These are phyloP conservation scores for Paramyrothecium roridum DNA, from an alignment of 2,329 filamentous ascomycete genomes.

Conservation along the genomic window DNA sequence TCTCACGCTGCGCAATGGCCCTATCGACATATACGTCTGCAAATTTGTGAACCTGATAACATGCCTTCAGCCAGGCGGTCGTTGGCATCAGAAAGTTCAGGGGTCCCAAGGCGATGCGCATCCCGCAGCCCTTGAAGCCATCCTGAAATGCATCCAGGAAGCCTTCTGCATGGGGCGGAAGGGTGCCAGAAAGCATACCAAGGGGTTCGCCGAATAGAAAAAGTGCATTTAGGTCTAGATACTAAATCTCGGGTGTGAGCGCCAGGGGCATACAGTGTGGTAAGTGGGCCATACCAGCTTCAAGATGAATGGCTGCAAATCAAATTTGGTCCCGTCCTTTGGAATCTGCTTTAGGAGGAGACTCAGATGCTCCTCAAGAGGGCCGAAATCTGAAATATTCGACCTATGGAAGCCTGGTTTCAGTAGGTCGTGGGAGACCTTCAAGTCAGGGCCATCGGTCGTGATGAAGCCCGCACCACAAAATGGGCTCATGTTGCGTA, in stretches of 20 bases:
- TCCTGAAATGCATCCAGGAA: background rate
- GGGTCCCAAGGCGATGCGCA: background rate
- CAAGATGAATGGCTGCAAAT: background rate
- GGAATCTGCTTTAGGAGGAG: background rate
- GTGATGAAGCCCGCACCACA: background rate
- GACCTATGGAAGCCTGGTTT: constrained; percentile 1
- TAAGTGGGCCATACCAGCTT: background rate
- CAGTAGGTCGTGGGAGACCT: background rate
- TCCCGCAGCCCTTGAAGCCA: background rate
- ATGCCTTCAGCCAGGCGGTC: background rate
- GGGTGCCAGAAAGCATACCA: background rate
- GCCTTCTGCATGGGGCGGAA: background rate
- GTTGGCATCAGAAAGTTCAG: background rate
- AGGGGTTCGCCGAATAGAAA: background rate
- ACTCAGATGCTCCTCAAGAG: background rate
- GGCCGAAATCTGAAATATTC: background rate
- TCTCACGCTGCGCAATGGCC: background rate
- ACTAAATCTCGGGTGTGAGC: background rate
- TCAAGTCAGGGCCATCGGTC: background rate
- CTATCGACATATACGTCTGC: background rate
- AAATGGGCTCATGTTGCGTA: constrained; percentile 1
- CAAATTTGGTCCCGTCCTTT: background rate
- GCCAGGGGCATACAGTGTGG: background rate
- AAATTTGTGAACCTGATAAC: background rate
- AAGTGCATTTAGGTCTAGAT: background rate